Percentiles rank a stretch among this genome's conserved stretches.
phyloP scores from a whole-genome alignment of 495 filamentous ascomycete species.

The Penicillium tannophilum region DNA sequence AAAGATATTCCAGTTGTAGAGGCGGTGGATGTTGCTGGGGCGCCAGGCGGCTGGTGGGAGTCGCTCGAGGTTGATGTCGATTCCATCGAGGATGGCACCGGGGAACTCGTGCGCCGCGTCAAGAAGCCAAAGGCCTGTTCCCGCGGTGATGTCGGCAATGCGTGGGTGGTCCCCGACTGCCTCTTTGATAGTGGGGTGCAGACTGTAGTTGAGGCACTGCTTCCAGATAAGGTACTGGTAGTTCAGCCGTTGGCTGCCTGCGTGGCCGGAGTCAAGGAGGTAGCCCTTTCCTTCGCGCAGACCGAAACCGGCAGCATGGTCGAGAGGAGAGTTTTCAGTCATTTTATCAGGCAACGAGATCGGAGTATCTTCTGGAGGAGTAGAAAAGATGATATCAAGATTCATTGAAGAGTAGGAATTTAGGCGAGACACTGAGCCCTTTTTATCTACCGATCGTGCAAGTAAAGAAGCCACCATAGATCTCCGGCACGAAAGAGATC shows the following conservation, averaged over 20 bases:
- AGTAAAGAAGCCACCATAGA: no score
- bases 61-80: slow-evolving; percentile 31
- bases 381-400: no score
- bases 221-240: slow-evolving; percentile 19
- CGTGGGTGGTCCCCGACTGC: slow-evolving; percentile 10
- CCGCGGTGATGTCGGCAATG: slow-evolving; percentile 27
- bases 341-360: not conserved
- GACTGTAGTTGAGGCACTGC: slow-evolving; percentile 13
- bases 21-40: slow-evolving; percentile 24
- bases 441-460: no score
- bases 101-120: slow-evolving; percentile 26
- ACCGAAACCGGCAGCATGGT: slow-evolving; percentile 5
- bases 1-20: slow-evolving; percentile 32
- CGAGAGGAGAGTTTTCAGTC: not conserved
- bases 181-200: slow-evolving; percentile 15
- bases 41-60: slow-evolving; percentile 26
- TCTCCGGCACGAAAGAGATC: no score
- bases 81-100: slow-evolving; percentile 18
- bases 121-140: slow-evolving; percentile 33
- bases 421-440: no score
- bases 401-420: no score
- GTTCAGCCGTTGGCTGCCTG: slow-evolving; percentile 12
- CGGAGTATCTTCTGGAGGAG: no score
- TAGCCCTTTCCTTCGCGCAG: slow-evolving; percentile 17
- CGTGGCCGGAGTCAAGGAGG: slow-evolving; percentile 14